phyloP scores from a whole-genome alignment of 257 asterid genomes.

The Salvia rosmarinus region DNA sequence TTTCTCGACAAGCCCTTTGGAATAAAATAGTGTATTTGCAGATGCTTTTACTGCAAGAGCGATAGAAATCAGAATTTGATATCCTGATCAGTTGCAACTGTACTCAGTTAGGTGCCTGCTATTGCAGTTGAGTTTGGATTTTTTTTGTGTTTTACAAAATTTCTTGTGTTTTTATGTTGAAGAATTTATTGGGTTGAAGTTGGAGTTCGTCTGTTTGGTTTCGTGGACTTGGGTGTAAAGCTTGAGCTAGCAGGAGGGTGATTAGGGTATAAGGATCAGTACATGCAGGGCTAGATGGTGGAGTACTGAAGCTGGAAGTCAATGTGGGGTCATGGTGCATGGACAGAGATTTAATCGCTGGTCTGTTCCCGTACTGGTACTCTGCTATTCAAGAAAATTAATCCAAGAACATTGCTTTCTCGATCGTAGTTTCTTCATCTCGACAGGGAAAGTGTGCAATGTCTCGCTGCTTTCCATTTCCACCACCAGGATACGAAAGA shows the following conservation, averaged over 20 bases:
- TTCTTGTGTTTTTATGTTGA: neutral
- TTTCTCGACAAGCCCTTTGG: constrained; percentile 24
- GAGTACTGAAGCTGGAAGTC: constrained; percentile 53
- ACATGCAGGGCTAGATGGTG: constrained; percentile 40
- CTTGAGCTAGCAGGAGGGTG: constrained; percentile 22
- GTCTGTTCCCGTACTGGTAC: constrained; percentile 55
- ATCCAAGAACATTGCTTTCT: constrained; percentile 43
- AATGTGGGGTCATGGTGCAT: constrained; percentile 76
- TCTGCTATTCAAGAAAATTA: constrained; percentile 45
- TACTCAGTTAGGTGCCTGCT: no score
- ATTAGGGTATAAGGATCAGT: constrained; percentile 22
- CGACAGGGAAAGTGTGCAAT: constrained; percentile 57
- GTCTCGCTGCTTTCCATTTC: constrained; percentile 98
- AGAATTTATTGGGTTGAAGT: constrained; percentile 29
- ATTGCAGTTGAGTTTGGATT: no score
- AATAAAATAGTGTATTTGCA: no score
- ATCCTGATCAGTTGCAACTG: no score
- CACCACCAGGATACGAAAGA: constrained; percentile 91
- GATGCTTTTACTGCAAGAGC: no score
- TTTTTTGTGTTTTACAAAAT: neutral
- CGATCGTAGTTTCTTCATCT: constrained; percentile 31
- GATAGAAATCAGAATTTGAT: no score
- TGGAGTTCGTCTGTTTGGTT: constrained; percentile 28
- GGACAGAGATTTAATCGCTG: constrained; percentile 56
- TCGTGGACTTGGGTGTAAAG: constrained; percentile 26